A percentile compares a stretch with the other conserved stretches of the same genome.
phyloP scores from a whole-genome alignment of 345 rosid genomes.

The Acer saccharum region DNA sequence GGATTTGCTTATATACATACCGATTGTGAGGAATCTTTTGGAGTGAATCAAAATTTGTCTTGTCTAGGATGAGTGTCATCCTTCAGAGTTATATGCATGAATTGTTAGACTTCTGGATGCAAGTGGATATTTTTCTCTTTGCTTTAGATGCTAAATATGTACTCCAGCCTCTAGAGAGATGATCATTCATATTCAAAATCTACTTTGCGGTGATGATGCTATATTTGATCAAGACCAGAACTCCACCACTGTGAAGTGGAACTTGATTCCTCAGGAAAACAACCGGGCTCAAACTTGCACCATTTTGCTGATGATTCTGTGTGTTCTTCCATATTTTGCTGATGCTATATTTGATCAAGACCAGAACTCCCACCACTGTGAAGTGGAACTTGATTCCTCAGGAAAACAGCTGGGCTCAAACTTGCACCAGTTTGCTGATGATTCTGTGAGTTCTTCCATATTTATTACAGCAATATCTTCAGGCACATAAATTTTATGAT shows the following conservation, averaged over 20 bases:
- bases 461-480: slow-evolving; percentile 20
- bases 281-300: slow-evolving; percentile 21
- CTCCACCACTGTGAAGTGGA: slow-evolving; percentile 38
- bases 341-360: slow-evolving; percentile 12
- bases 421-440: slow-evolving; percentile 29
- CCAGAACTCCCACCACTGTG: slow-evolving; percentile 38
- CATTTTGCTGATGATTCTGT: slow-evolving; percentile 30
- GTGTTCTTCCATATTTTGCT: slow-evolving; percentile 1
- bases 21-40: not conserved
- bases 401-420: slow-evolving; percentile 21
- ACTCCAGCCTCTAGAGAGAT: not conserved
- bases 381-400: slow-evolving; percentile 27
- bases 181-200: not conserved
- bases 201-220: not conserved
- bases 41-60: not conserved
- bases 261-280: slow-evolving; percentile 24
- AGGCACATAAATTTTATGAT: not conserved
- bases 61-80: slow-evolving; percentile 1
- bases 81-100: not conserved
- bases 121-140: not conserved
- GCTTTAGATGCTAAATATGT: not conserved
- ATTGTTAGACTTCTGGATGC: not conserved
- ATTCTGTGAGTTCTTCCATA: slow-evolving; percentile 18
- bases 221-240: slow-evolving; percentile 21
- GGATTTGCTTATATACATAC: not conserved